Evolutionary conservation across 345 rosid species (phyloP), one percentile per base, ranked within the genome.

Genomic region (Lumnitzera littorea): DNA sequence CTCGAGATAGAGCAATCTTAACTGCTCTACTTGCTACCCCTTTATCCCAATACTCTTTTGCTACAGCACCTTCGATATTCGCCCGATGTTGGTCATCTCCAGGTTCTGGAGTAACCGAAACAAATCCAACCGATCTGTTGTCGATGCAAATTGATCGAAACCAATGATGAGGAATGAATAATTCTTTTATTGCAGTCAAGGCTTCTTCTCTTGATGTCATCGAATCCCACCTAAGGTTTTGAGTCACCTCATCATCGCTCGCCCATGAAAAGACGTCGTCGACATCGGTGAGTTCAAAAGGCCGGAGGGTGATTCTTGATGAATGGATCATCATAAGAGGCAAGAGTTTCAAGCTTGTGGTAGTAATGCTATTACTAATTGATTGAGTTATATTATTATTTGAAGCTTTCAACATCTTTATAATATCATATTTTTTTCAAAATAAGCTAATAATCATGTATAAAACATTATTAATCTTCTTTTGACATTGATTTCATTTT

Each of bases 261-360:
- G 79, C 78, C 83, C 82, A 78, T 57, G 65, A 63, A 29, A 82
- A 64, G 80, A 82, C 69, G 62, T 76, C 81, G 16, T 78, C 79
- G 2, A 60, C 82, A 41, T 82, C 87, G 1, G 85, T 69, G 50
- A 71, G 68, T 9, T 64, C 65, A 65, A 71, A 80, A 15, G 75
- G 77, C 0, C 82, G 83, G 60, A 80, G 74, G 31, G 81, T 66
- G 61, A 75, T 74, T 70, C 75, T 74, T 58, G 78, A 67, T 27
- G 75, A 53, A 14, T 71, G 43, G 50, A 52, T 59, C 13, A 52
- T 17, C 12, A 20, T 36, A 3, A 29, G 36, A 29, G 36, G 36
- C 36, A 36, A 36, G 10, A 7, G 11, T 5, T 6, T 36, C 43
- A 36, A 36, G 7, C 1, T 4, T 9, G 10, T 4, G 10, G 43